Conservation (phyloP, 495 filamentous ascomycete genomes). For the Staphylotrichum longicolle region DNA sequence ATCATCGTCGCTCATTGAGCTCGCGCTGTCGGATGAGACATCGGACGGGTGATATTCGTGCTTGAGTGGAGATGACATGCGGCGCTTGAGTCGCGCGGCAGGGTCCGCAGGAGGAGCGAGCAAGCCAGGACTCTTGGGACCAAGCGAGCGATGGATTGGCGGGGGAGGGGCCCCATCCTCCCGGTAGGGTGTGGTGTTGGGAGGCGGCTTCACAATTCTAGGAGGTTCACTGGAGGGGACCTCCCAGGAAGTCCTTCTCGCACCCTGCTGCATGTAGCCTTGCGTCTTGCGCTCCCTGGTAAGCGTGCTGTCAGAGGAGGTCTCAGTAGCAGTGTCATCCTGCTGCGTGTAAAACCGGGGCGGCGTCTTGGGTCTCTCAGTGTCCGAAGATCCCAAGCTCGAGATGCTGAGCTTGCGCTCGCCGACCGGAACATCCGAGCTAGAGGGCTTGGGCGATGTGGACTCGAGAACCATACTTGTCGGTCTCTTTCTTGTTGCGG, state of each 20-base stretch:
- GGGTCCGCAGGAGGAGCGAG: conserved; percentile 52
- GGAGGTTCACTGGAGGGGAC: conserved; percentile 36
- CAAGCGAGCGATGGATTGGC: conserved; percentile 49
- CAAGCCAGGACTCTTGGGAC: conserved; percentile 40
- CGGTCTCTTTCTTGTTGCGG: conserved; percentile 43
- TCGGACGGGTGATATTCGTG: conserved; percentile 97
- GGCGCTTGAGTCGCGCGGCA: conserved; percentile 53
- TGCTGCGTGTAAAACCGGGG: conserved; percentile 26
- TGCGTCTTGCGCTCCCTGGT: conserved; percentile 32
- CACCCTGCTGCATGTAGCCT: conserved; percentile 3
- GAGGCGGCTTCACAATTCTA: conserved; percentile 40
- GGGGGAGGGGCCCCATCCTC: conserved; percentile 51
- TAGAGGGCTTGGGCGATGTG: conserved; percentile 52
- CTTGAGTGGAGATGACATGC: conserved; percentile 91
- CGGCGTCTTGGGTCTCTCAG: conserved; percentile 30
- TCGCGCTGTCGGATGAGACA: conserved; percentile 46
- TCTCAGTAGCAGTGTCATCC: conserved; percentile 21
- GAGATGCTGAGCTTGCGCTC: conserved; percentile 49
- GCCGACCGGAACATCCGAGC: conserved; percentile 71
- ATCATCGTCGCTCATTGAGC: conserved; percentile 49
- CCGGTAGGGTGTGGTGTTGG: conserved; percentile 42
- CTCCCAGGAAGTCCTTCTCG: conserved; percentile 20
- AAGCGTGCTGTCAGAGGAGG: conserved; percentile 33
- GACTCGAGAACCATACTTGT: conserved; percentile 31
- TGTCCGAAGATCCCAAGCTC: conserved; percentile 6